Evolutionary conservation across 179 eudicot genomes (phyloP).

Genomic region (Monotropa hypopitys): DNA sequence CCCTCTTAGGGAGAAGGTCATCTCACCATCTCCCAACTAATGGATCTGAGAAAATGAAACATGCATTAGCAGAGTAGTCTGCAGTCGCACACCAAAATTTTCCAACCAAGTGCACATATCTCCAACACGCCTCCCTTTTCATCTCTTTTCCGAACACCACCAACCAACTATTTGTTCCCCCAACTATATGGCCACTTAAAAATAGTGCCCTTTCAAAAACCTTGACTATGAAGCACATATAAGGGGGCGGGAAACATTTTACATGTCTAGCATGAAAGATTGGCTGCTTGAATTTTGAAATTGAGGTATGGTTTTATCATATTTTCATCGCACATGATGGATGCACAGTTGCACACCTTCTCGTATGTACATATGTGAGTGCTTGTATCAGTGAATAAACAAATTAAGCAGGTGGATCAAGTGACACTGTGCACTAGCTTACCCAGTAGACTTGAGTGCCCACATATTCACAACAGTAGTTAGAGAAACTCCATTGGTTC

Average conservation of each 20-base stretch:
- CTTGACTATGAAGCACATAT: not conserved
- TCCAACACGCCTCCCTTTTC: not conserved
- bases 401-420: not conserved
- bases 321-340: not conserved
- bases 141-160: not conserved
- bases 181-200: not conserved
- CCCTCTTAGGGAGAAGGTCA: not conserved
- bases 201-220: not conserved
- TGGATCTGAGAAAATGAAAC: not conserved
- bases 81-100: not conserved
- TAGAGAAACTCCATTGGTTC: not conserved
- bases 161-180: not conserved
- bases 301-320: not conserved
- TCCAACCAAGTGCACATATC: not conserved
- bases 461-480: not conserved
- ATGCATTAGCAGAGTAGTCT: not conserved
- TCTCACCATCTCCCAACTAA: slow-evolving; percentile 1
- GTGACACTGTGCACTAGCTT: not conserved
- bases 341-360: not conserved
- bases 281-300: not conserved
- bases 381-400: not conserved
- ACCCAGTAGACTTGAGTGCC: not conserved
- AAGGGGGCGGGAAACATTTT: not conserved
- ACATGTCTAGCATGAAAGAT: not conserved
- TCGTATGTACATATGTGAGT: not conserved